Conservation (phyloP, 345 rosid species). For the Noccaea caerulescens region DNA sequence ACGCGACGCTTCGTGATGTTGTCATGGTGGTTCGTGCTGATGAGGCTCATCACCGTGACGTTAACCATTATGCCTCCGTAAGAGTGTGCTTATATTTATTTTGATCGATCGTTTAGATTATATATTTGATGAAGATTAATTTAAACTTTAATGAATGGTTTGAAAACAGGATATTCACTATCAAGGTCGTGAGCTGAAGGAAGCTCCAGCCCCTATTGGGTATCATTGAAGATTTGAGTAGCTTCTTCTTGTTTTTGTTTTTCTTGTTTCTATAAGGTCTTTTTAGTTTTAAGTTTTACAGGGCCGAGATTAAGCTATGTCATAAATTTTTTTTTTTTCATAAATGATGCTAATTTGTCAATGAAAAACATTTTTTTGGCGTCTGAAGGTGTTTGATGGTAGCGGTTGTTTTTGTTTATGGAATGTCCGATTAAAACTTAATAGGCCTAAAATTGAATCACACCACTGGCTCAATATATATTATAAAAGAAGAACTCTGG, state of each 20-base stretch:
- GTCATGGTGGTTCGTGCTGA: slow-evolving; percentile 74
- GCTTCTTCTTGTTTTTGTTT: not conserved
- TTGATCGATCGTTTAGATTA: not conserved
- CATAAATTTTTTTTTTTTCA: no score
- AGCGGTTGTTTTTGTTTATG: no score
- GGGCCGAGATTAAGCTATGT: not conserved
- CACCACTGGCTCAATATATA: no score
- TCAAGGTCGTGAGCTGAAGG: slow-evolving; percentile 69
- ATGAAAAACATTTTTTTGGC: no score
- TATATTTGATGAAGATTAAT: not conserved
- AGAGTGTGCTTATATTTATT: not conserved
- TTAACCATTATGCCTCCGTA: slow-evolving; percentile 82
- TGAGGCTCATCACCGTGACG: slow-evolving; percentile 85
- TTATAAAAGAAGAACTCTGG: no score
- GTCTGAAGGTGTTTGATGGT: no score
- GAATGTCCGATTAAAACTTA: no score
- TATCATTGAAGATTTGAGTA: slow-evolving; percentile 49
- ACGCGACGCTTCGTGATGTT: slow-evolving; percentile 71
- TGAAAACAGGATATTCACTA: slow-evolving; percentile 62
- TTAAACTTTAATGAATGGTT: not conserved
- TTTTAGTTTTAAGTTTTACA: not conserved
- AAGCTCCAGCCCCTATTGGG: slow-evolving; percentile 70
- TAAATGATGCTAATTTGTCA: no score
- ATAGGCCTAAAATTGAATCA: no score
- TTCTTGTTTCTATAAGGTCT: not conserved